Percentiles rank a stretch among this genome's conserved stretches.
These are phyloP conservation scores for Fusarium oligoseptatum DNA, from an alignment of 2,329 filamentous ascomycete genomes.

Conservation along the genomic window DNA sequence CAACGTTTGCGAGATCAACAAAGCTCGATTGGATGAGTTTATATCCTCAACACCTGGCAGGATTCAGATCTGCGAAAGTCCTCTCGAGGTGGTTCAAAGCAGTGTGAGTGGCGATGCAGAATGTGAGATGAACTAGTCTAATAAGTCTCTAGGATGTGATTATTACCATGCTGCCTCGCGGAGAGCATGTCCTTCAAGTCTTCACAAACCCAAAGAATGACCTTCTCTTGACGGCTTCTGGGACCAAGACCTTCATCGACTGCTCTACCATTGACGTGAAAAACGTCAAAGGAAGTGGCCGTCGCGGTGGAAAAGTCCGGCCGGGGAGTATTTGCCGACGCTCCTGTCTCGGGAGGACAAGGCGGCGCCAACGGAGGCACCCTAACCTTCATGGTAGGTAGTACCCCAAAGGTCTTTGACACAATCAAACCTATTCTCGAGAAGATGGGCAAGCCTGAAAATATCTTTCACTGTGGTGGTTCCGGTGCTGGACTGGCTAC, in stretches of 20 bases:
- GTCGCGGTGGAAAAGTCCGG: slow-evolving; percentile 4
- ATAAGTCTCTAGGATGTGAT: slow-evolving; percentile 6
- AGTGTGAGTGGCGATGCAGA: background rate
- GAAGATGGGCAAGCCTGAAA: slow-evolving; percentile 8
- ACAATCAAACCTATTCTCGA: slow-evolving; percentile 7
- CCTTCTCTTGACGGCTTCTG: background rate
- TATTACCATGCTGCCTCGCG: slow-evolving; percentile 22
- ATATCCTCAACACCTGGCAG: background rate
- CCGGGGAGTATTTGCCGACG: slow-evolving; percentile 22
- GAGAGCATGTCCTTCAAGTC: slow-evolving; percentile 11
- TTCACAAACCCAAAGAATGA: slow-evolving; percentile 7
- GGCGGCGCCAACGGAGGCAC: slow-evolving; percentile 22
- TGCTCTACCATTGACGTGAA: slow-evolving; percentile 20
- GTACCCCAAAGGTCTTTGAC: background rate
- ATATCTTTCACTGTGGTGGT: slow-evolving; percentile 28
- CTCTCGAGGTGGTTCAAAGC: background rate
- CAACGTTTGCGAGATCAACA: slow-evolving; percentile 47
- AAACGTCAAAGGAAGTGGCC: slow-evolving; percentile 6
- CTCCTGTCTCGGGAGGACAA: slow-evolving; percentile 29
- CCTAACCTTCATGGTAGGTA: slow-evolving; percentile 34
- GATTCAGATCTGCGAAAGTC: background rate
- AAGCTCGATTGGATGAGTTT: slow-evolving; percentile 1
- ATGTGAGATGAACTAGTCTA: background rate
- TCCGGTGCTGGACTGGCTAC: slow-evolving; percentile 27
- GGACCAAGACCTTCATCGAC: slow-evolving; percentile 10